A percentile compares a stretch with the other conserved stretches of the same genome.
Conservation (phyloP, 305 asterid genomes). For the Lippia alba region DNA sequence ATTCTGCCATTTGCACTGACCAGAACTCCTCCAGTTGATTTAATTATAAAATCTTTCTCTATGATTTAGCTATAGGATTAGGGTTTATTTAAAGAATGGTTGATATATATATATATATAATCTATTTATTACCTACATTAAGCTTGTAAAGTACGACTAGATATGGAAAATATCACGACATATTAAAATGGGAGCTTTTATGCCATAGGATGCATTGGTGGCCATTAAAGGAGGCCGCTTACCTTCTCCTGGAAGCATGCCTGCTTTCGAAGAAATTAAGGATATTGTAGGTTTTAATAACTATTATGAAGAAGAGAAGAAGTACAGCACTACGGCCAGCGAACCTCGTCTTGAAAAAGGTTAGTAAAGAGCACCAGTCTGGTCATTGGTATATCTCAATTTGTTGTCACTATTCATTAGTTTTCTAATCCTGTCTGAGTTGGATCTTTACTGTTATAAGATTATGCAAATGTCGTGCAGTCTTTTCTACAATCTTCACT, state of each 20-base stretch:
- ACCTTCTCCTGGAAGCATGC: conserved; percentile 96
- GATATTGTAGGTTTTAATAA: conserved; percentile 83
- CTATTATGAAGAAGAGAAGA: conserved; percentile 83
- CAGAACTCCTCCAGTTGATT: conserved; percentile 12
- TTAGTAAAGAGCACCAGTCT: conserved; percentile 35
- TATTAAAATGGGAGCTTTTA: conserved; percentile 9
- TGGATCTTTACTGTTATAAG: too few species aligned
- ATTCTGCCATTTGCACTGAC: background rate
- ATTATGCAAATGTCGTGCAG: conserved; percentile 3
- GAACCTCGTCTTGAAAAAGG: conserved; percentile 56
- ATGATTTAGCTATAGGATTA: too few species aligned
- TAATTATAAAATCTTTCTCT: too few species aligned
- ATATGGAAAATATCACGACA: background rate
- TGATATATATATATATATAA: too few species aligned
- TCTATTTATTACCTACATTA: too few species aligned
- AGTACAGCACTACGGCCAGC: conserved; percentile 53
- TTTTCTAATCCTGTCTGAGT: background rate
- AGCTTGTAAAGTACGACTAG: too few species aligned
- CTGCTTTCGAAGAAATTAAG: conserved; percentile 85
- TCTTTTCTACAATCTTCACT: conserved; percentile 18
- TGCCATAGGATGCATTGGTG: conserved; percentile 67
- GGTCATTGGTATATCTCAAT: conserved; percentile 13
- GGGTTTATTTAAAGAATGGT: too few species aligned
- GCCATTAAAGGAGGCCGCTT: conserved; percentile 92
- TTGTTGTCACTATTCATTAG: conserved; percentile 13